phyloP scores from a whole-genome alignment of 768 basidiomycete genomes.

The Leccinum subgranulosum region DNA sequence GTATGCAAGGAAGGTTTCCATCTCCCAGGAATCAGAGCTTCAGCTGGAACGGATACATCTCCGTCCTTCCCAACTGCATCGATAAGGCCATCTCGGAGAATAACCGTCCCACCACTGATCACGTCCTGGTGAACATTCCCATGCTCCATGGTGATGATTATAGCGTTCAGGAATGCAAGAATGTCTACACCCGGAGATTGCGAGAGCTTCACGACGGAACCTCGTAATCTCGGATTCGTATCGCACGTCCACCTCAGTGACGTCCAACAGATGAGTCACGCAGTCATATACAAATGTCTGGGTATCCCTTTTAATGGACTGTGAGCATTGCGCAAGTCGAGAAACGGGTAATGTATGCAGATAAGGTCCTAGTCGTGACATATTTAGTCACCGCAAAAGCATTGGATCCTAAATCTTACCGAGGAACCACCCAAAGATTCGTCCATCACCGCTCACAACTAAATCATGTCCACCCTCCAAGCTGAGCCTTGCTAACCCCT shows the following conservation, averaged over 20 bases:
- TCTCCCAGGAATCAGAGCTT: conserved; percentile 60
- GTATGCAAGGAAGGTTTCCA: conserved; percentile 72
- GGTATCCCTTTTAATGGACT: conserved; percentile 46
- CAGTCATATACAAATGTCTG: conserved; percentile 62
- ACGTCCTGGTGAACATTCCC: conserved; percentile 49
- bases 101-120: conserved; percentile 47
- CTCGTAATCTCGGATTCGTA: conserved; percentile 61
- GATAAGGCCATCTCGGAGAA: conserved; percentile 58
- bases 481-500: too few relatives aligned
- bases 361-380: conserved; percentile 17
- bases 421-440: conserved; percentile 68
- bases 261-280: conserved; percentile 51
- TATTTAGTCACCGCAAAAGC: neutral
- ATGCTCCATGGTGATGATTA: conserved; percentile 65
- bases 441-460: too few relatives aligned
- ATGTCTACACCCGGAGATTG: conserved; percentile 32
- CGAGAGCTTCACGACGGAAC: conserved; percentile 49
- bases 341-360: conserved; percentile 56
- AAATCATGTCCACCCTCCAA: too few relatives aligned
- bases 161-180: conserved; percentile 65
- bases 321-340: conserved; percentile 46
- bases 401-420: conserved; percentile 39
- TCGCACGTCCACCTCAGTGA: conserved; percentile 55
- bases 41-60: conserved; percentile 34
- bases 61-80: conserved; percentile 40